Evolutionary conservation across 371 early-diverging fungal genomes (phyloP).

Genomic region (Mucor mucedo): DNA sequence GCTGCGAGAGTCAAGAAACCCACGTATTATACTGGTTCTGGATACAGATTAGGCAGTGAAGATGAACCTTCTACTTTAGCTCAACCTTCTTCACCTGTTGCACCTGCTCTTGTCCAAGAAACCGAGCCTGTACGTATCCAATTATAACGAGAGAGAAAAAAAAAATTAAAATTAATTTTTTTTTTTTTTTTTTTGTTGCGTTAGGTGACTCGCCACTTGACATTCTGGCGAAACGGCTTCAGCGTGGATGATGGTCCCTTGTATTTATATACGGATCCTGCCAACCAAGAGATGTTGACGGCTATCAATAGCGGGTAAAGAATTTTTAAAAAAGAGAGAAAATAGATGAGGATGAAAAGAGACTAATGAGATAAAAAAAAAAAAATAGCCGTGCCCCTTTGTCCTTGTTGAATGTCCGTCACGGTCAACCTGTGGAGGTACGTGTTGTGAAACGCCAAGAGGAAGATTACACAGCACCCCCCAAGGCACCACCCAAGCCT

Average conservation of each 20-base stretch:
- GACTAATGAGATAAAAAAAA: too few species aligned
- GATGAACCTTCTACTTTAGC: constrained; percentile 58
- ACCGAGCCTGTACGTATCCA: constrained; percentile 41
- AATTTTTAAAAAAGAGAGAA: neutral
- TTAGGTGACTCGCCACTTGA: constrained; percentile 75
- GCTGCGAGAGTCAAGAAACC: constrained; percentile 39
- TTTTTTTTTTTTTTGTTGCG: neutral
- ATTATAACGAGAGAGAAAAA: too few species aligned
- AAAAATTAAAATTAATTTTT: too few species aligned
- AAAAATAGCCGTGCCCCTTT: constrained; percentile 76
- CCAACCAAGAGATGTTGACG: constrained; percentile 80
- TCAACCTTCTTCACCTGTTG: constrained; percentile 23
- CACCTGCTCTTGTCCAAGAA: constrained; percentile 25
- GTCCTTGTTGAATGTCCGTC: constrained; percentile 85
- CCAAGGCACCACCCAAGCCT: constrained; percentile 74
- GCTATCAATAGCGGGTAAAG: constrained; percentile 87
- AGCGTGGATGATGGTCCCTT: constrained; percentile 94
- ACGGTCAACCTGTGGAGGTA: constrained; percentile 93
- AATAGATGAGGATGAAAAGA: neutral
- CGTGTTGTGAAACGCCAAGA: constrained; percentile 81
- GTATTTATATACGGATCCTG: constrained; percentile 83
- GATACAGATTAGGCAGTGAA: constrained; percentile 72
- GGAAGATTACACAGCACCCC: constrained; percentile 89
- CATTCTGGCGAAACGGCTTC: constrained; percentile 96
- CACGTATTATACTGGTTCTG: constrained; percentile 66